Percentiles rank a stretch among this genome's conserved stretches.
Evolutionary conservation across 495 filamentous ascomycete genomes (phyloP).

Genomic region (Penicillium cosmopolitanum): DNA sequence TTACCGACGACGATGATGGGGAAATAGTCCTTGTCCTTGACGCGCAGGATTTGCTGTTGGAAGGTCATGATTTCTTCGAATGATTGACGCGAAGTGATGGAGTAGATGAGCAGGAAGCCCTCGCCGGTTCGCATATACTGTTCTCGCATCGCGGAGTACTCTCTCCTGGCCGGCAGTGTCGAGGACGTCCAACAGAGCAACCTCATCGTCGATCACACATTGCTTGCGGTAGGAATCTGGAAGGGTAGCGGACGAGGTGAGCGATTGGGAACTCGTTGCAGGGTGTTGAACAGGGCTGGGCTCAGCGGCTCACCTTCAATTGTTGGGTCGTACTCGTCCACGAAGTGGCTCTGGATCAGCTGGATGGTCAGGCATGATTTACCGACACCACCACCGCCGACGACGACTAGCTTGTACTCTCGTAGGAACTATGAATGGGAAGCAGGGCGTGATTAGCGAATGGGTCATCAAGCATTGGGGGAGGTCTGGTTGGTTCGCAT

Average conservation of each 20-base stretch:
- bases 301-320: constrained; percentile 79
- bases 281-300: constrained; percentile 1
- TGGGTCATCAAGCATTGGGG: constrained; percentile 4
- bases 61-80: constrained; percentile 99
- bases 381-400: constrained; percentile 96
- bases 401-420: constrained; percentile 99
- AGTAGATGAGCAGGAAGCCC: constrained; percentile 97
- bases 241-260: constrained; percentile 6
- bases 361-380: constrained; percentile 99
- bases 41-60: constrained; percentile 96
- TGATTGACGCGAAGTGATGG: constrained; percentile 93
- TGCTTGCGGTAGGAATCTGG: constrained; percentile 99
- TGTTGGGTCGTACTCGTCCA: constrained; percentile 98
- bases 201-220: constrained; percentile 97
- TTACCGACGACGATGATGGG: constrained; percentile 99
- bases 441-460: constrained; percentile 18
- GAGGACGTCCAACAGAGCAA: constrained; percentile 94
- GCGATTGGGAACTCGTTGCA: constrained; percentile 15
- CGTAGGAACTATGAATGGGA: constrained; percentile 72
- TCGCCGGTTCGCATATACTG: constrained; percentile 99
- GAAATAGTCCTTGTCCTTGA: constrained; percentile 99
- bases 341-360: constrained; percentile 98
- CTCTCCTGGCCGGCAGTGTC: constrained; percentile 98
- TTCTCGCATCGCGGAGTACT: constrained; percentile 99
- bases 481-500: neutral